phyloP scores from a whole-genome alignment of 768 basidiomycete genomes.

The Boletus vermiculosoides region DNA sequence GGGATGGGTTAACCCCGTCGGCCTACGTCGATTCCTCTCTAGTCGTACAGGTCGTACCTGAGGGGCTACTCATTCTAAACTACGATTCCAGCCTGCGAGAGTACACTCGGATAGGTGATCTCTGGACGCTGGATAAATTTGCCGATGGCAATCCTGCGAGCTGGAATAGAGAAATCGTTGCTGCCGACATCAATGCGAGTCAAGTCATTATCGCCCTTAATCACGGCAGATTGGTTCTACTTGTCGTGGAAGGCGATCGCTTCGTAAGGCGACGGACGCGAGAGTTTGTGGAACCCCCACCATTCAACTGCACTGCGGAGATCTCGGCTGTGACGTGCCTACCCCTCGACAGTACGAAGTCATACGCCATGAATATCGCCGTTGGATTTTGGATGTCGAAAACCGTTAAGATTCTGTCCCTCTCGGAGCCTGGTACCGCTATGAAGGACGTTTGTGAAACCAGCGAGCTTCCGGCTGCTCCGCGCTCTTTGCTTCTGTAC shows the following conservation, averaged over 20 bases:
- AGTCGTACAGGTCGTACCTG: slow-evolving; percentile 71
- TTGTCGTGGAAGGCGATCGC: slow-evolving; percentile 46
- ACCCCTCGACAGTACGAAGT: slow-evolving; percentile 48
- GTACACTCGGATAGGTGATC: slow-evolving; percentile 41
- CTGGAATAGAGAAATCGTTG: slow-evolving; percentile 52
- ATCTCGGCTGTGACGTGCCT: slow-evolving; percentile 71
- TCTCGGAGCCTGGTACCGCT: slow-evolving; percentile 18
- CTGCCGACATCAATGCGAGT: slow-evolving; percentile 66
- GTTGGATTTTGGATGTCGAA: slow-evolving; percentile 81
- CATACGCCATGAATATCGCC: slow-evolving; percentile 49
- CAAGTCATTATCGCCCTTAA: slow-evolving; percentile 63
- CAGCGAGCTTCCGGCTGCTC: slow-evolving; percentile 40
- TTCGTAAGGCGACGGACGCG: slow-evolving; percentile 29
- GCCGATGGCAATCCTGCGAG: slow-evolving; percentile 17
- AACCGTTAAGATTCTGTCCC: slow-evolving; percentile 52
- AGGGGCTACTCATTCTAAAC: slow-evolving; percentile 54
- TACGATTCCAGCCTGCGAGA: slow-evolving; percentile 45
- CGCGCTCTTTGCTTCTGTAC: slow-evolving; percentile 48
- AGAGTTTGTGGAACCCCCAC: slow-evolving; percentile 24
- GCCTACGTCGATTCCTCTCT: slow-evolving; percentile 48
- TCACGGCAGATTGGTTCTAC: slow-evolving; percentile 49
- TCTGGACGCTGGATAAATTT: slow-evolving; percentile 40
- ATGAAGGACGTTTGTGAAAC: slow-evolving; percentile 29
- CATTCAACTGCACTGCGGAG: slow-evolving; percentile 38
- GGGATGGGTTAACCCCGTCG: slow-evolving; percentile 16